A percentile compares a stretch with the other conserved stretches of the same genome.
Conservation (phyloP, 2,329 filamentous ascomycete species). For the Fusarium verticillioides region DNA sequence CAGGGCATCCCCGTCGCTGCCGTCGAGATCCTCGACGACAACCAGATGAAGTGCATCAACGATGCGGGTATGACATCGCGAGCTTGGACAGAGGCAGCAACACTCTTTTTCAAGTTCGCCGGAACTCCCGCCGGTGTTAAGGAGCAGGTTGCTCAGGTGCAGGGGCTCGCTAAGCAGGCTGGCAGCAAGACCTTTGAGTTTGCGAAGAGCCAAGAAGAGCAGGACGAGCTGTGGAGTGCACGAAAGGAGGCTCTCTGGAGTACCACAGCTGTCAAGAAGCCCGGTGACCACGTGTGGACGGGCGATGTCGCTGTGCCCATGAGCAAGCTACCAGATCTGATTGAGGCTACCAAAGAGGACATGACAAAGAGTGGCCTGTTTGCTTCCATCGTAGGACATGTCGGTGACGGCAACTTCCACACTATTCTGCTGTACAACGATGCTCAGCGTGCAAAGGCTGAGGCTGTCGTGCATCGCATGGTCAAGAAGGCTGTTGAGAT, state of each 20-base stretch:
- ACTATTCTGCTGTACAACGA: constrained; percentile 71
- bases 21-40: constrained; percentile 92
- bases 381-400: constrained; percentile 73
- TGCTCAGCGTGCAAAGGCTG: constrained; percentile 72
- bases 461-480: constrained; percentile 82
- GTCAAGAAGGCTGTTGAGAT: constrained; percentile 86
- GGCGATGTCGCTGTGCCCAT: constrained; percentile 89
- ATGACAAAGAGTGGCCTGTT: constrained; percentile 57
- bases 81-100: constrained; percentile 77
- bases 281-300: constrained; percentile 82
- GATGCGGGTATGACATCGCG: constrained; percentile 73
- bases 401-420: constrained; percentile 85
- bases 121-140: constrained; percentile 77
- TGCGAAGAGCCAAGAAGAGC: constrained; percentile 75
- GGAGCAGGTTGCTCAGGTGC: constrained; percentile 79
- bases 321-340: constrained; percentile 76
- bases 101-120: constrained; percentile 86
- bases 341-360: constrained; percentile 73
- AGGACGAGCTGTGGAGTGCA: constrained; percentile 82
- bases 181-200: constrained; percentile 81
- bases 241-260: constrained; percentile 87
- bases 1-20: constrained; percentile 87
- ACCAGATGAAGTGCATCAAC: constrained; percentile 82
- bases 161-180: constrained; percentile 68
- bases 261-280: constrained; percentile 74